These are phyloP conservation scores for Xanthoceras sorbifolium DNA, from an alignment of 345 rosid species.

Conservation along the genomic window DNA sequence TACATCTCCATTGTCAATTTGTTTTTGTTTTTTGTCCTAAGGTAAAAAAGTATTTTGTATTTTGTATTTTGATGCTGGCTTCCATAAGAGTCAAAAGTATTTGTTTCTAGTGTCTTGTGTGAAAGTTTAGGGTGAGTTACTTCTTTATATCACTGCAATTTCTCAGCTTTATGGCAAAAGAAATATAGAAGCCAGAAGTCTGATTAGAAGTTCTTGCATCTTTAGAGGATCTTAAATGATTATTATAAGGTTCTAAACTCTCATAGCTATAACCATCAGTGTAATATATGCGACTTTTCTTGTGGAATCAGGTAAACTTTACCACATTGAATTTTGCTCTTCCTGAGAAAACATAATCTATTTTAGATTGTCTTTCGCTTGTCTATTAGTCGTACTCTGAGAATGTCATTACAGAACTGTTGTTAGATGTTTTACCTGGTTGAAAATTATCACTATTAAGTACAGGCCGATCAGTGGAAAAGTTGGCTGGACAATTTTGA, in stretches of 20 bases:
- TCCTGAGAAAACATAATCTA: not conserved
- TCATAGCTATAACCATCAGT: not conserved
- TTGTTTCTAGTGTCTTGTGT: not conserved
- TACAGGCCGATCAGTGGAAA: not conserved
- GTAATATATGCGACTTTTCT: constrained; percentile 4
- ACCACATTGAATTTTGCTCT: too few species aligned
- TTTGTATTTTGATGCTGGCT: not conserved
- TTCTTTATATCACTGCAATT: not conserved
- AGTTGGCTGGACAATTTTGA: not conserved
- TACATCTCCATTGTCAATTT: not conserved
- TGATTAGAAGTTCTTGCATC: not conserved
- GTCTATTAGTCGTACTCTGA: not conserved
- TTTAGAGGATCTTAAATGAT: not conserved
- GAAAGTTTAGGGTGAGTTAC: not conserved
- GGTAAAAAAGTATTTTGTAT: not conserved
- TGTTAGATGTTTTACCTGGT: not conserved
- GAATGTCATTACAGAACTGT: not conserved
- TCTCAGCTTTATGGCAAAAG: not conserved
- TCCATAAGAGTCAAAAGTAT: not conserved
- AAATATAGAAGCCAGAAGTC: not conserved
- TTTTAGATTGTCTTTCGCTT: not conserved
- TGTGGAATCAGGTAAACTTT: not conserved
- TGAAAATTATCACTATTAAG: not conserved
- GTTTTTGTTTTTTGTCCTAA: not conserved
- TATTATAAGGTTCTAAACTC: not conserved